phyloP scores from a whole-genome alignment of 2,329 filamentous ascomycete species.

The Xylaria sp. region DNA sequence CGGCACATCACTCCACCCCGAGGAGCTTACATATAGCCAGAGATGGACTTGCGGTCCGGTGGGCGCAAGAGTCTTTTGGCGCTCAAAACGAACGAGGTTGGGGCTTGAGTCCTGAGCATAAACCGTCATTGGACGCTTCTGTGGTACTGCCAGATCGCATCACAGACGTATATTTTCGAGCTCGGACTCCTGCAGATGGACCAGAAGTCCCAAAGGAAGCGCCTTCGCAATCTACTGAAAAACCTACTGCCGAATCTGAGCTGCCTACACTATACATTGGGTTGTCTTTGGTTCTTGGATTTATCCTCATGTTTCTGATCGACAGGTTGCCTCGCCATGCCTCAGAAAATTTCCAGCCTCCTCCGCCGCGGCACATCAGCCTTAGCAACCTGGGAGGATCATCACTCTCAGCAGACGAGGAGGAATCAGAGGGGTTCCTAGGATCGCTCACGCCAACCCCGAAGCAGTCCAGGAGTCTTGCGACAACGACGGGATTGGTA shows the following conservation, averaged over 20 bases:
- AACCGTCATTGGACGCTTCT: conserved; percentile 14
- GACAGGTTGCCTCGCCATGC: conserved; percentile 84
- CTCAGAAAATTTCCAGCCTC: conserved; percentile 70
- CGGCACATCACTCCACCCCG: conserved; percentile 44
- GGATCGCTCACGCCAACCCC: conserved; percentile 67
- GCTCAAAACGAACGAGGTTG: conserved; percentile 8
- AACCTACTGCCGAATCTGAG: conserved; percentile 54
- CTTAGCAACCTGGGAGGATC: conserved; percentile 79
- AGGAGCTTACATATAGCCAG: conserved; percentile 38
- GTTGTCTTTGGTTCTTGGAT: conserved; percentile 85
- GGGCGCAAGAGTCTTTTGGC: conserved; percentile 31
- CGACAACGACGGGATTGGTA: conserved; percentile 93
- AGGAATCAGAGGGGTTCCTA: conserved; percentile 68
- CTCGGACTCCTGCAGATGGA: conserved; percentile 42
- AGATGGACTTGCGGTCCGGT: conserved; percentile 37
- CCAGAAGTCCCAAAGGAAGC: conserved; percentile 33
- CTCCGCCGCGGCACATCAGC: conserved; percentile 84
- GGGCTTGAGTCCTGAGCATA: conserved; percentile 6
- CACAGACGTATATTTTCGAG: conserved; percentile 22
- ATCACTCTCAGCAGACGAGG: conserved; percentile 61
- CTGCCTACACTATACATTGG: conserved; percentile 83
- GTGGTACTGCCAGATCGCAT: not conserved
- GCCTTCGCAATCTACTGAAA: conserved; percentile 29
- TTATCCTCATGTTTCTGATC: conserved; percentile 96
- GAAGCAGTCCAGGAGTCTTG: conserved; percentile 71